Evolutionary conservation across 176 grass and related monocot genomes (phyloP).

Genomic region (Tillandsia leiboldiana): DNA sequence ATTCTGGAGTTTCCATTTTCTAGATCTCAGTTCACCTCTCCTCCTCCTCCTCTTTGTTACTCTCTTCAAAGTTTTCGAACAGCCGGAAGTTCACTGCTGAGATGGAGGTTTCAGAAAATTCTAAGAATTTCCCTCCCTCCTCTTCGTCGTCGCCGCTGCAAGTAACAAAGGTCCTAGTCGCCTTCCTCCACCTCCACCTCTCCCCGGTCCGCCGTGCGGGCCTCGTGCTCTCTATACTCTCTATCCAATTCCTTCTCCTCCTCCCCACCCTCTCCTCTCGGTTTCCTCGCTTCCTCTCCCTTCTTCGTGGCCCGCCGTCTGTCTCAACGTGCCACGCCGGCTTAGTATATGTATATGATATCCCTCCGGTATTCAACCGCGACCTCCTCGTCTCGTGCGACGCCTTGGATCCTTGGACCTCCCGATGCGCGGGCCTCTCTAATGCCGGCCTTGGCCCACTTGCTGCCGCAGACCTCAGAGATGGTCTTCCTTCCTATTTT

Average conservation of each 20-base stretch:
- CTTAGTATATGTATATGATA: slow-evolving; percentile 63
- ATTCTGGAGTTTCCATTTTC: too few species aligned
- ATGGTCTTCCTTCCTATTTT: slow-evolving; percentile 20
- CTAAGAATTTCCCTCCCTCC: too few species aligned
- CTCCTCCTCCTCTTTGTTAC: too few species aligned
- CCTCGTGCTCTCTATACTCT: slow-evolving; percentile 32
- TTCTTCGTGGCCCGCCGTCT: background rate
- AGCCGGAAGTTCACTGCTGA: too few species aligned
- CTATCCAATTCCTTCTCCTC: slow-evolving; percentile 49
- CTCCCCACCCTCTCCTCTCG: slow-evolving; percentile 16
- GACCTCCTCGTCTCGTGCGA: slow-evolving; percentile 55
- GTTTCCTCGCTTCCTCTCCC: slow-evolving; percentile 29
- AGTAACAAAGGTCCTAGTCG: too few species aligned
- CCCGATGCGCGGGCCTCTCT: slow-evolving; percentile 46
- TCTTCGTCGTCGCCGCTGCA: too few species aligned
- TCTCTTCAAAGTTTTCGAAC: too few species aligned
- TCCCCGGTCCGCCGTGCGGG: slow-evolving; percentile 6
- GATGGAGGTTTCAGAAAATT: too few species aligned
- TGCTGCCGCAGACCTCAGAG: slow-evolving; percentile 7
- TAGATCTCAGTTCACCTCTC: too few species aligned
- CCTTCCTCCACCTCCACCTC: background rate
- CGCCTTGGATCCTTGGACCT: slow-evolving; percentile 53
- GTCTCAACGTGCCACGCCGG: slow-evolving; percentile 29
- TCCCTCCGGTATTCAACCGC: slow-evolving; percentile 61
- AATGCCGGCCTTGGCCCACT: slow-evolving; percentile 44